These are phyloP conservation scores for Lycium barbarum DNA, from an alignment of 257 asterid species.

Conservation along the genomic window DNA sequence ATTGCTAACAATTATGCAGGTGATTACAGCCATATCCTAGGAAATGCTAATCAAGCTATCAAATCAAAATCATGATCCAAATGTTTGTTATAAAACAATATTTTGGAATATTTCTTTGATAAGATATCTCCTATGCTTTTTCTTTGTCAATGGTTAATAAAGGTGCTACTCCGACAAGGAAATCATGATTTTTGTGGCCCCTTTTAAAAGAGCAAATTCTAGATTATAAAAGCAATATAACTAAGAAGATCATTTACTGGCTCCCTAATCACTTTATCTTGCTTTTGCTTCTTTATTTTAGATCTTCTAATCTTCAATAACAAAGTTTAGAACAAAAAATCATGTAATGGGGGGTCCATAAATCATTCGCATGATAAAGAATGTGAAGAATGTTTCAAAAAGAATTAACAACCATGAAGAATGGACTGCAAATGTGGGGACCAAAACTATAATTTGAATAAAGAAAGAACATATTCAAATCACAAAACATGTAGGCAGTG, in stretches of 20 bases:
- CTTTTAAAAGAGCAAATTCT: slow-evolving; percentile 1
- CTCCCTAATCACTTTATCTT: background rate
- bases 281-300: background rate
- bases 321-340: background rate
- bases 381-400: slow-evolving; percentile 20
- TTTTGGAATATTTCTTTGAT: background rate
- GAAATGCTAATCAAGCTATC: slow-evolving; percentile 23
- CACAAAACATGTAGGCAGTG: background rate
- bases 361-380: slow-evolving; percentile 22
- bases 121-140: background rate
- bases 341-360: slow-evolving; percentile 22
- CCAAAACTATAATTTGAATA: background rate
- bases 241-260: background rate
- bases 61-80: slow-evolving; percentile 19
- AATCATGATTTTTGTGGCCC: background rate
- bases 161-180: background rate
- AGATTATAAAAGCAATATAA: background rate
- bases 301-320: background rate
- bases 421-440: slow-evolving; percentile 20
- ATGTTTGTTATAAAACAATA: slow-evolving; percentile 12
- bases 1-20: background rate
- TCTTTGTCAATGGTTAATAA: background rate
- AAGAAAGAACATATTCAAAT: slow-evolving; percentile 8
- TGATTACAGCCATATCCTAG: background rate
- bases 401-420: background rate